phyloP scores from a whole-genome alignment of 768 basidiomycete genomes.

The Suillus subaureus region DNA sequence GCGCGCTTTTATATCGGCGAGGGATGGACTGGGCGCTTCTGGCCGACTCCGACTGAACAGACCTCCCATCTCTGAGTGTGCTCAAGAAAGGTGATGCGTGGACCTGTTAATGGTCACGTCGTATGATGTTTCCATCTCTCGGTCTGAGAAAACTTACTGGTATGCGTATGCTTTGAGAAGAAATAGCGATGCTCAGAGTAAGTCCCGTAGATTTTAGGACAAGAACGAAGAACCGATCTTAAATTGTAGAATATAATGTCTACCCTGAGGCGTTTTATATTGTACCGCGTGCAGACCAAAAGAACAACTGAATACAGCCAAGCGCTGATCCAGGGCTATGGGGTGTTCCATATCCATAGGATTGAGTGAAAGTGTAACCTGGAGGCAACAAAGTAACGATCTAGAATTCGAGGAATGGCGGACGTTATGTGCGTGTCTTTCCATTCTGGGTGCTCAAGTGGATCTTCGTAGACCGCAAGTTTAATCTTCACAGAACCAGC shows the following conservation, averaged over 20 bases:
- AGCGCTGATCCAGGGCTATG: not conserved
- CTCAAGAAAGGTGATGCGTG: not conserved
- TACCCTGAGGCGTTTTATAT: not conserved
- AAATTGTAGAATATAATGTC: not conserved
- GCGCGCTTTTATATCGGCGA: constrained; percentile 2
- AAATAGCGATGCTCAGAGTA: no score
- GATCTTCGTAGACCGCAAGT: not conserved
- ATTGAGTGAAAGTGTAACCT: not conserved
- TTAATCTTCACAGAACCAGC: not conserved
- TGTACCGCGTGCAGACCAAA: not conserved
- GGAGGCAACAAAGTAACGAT: not conserved
- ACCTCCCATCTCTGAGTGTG: not conserved
- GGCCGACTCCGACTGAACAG: not conserved
- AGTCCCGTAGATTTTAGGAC: not conserved
- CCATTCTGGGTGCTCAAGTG: not conserved
- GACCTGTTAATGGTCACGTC: not conserved
- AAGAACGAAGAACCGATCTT: not conserved
- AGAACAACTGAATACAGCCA: not conserved
- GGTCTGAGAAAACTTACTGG: not conserved
- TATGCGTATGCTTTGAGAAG: not conserved
- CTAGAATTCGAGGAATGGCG: not conserved
- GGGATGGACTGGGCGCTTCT: constrained; percentile 5
- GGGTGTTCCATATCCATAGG: not conserved
- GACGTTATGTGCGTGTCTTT: not conserved
- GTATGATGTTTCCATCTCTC: not conserved